A percentile compares a stretch with the other conserved stretches of the same genome.
Evolutionary conservation across 495 filamentous ascomycete species (phyloP).

Genomic region (Aspergillus steynii): DNA sequence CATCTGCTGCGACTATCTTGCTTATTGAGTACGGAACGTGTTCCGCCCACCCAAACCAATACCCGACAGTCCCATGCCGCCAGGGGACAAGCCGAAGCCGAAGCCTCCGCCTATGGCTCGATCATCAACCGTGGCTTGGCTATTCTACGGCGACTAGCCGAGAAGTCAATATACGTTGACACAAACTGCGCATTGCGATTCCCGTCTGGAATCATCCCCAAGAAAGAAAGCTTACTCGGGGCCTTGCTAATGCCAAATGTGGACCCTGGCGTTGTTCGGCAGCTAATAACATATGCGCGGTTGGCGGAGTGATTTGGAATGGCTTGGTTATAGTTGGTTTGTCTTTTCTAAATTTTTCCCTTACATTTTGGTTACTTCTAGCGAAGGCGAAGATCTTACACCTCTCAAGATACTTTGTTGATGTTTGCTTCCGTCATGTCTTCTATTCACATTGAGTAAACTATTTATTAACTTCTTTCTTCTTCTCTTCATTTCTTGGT

Average conservation of each 20-base stretch:
- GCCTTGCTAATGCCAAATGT: constrained; percentile 64
- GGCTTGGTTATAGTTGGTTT: constrained; percentile 28
- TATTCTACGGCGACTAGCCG: constrained; percentile 66
- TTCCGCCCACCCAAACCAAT: constrained; percentile 34
- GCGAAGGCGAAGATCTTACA: constrained; percentile 18
- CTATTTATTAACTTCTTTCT: constrained; percentile 8
- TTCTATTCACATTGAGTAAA: constrained; percentile 27
- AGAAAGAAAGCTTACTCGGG: constrained; percentile 67
- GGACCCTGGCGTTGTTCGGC: constrained; percentile 63
- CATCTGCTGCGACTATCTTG: constrained; percentile 73
- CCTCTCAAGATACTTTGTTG: constrained; percentile 24
- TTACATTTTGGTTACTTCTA: constrained; percentile 25
- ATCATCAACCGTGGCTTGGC: constrained; percentile 71
- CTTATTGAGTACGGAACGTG: constrained; percentile 61
- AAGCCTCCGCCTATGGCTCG: constrained; percentile 48
- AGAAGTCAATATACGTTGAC: constrained; percentile 68
- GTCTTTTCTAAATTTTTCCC: constrained; percentile 24
- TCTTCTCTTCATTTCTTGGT: constrained; percentile 15
- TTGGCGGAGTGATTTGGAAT: constrained; percentile 46
- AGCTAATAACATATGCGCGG: constrained; percentile 70
- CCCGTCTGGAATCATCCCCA: constrained; percentile 66
- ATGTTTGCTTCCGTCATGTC: constrained; percentile 32
- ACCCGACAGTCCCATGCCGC: constrained; percentile 32
- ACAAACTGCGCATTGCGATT: constrained; percentile 43
- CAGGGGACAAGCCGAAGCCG: constrained; percentile 40